Evolutionary conservation across 2,329 filamentous ascomycete genomes (phyloP).

Genomic region (Nigrospora osmanthi): DNA sequence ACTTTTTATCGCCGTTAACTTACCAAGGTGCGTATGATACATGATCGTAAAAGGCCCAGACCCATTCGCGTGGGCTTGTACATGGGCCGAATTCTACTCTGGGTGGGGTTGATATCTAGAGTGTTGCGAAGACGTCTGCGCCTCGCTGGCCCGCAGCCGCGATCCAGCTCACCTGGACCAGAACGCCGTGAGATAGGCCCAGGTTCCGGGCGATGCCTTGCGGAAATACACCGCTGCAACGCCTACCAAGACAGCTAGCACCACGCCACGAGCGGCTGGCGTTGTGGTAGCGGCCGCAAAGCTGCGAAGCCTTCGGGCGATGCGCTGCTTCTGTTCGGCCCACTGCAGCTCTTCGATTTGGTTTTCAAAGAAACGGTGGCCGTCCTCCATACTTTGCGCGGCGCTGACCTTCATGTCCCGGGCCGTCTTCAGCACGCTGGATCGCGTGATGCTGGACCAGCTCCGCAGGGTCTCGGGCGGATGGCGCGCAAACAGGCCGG

Average conservation of each 20-base stretch:
- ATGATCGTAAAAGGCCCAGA: too few species aligned
- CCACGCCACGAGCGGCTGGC: conserved; percentile 49
- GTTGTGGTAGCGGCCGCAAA: conserved; percentile 38
- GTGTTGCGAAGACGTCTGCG: too few species aligned
- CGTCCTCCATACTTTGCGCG: conserved; percentile 56
- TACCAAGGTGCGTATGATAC: too few species aligned
- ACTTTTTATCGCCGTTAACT: too few species aligned
- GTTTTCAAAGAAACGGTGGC: conserved; percentile 56
- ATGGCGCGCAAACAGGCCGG: conserved; percentile 52
- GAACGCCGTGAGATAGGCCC: conserved; percentile 17
- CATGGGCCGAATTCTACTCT: too few species aligned
- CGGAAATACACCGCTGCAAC: conserved; percentile 61
- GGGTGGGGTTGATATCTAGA: too few species aligned
- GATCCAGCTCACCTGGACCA: background rate
- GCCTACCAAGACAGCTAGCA: conserved; percentile 59
- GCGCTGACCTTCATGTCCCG: conserved; percentile 40
- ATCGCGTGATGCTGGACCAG: conserved; percentile 65
- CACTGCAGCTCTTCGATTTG: conserved; percentile 68
- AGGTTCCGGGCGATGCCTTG: conserved; percentile 27
- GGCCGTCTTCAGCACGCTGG: conserved; percentile 82
- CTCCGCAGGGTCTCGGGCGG: conserved; percentile 66
- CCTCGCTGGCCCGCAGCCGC: too few species aligned
- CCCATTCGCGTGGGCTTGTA: too few species aligned
- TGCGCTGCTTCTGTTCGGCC: conserved; percentile 48
- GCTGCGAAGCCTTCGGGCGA: conserved; percentile 45